phyloP scores from a whole-genome alignment of 2,329 filamentous ascomycete genomes.

The Diaporthe destruens region DNA sequence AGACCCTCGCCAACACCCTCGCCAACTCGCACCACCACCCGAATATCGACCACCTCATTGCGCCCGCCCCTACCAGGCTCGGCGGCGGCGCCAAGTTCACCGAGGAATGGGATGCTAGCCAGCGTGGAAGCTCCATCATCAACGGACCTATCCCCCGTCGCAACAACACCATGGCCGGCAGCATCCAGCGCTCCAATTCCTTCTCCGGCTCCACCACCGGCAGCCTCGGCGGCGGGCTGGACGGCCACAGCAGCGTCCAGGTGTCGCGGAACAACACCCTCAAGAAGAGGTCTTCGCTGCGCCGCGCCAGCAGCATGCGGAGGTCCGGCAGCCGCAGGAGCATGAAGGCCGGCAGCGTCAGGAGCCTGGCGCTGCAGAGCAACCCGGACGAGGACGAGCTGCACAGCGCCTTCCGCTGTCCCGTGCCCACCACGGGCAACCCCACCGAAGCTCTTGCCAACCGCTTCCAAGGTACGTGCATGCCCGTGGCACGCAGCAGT shows the following conservation, averaged over 20 bases:
- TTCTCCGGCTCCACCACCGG: conserved; percentile 66
- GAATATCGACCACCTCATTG: conserved; percentile 40
- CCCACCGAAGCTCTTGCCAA: conserved; percentile 90
- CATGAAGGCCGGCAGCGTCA: conserved; percentile 87
- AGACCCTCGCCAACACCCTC: conserved; percentile 43
- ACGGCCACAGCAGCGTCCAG: conserved; percentile 51
- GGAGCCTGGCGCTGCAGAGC: conserved; percentile 81
- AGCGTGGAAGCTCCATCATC: conserved; percentile 74
- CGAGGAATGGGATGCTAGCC: conserved; percentile 79
- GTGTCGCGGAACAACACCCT: conserved; percentile 76
- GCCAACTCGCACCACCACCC: conserved; percentile 42
- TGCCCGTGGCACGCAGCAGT: not conserved
- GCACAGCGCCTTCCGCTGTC: conserved; percentile 89
- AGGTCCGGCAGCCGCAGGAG: conserved; percentile 85
- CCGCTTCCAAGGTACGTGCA: conserved; percentile 83
- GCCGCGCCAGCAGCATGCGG: conserved; percentile 79
- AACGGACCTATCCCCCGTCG: conserved; percentile 56
- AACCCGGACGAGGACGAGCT: conserved; percentile 75
- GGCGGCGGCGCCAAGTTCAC: conserved; percentile 69
- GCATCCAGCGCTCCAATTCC: conserved; percentile 73
- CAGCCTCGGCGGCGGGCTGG: conserved; percentile 51
- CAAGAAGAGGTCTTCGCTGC: conserved; percentile 88
- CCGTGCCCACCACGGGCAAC: conserved; percentile 86
- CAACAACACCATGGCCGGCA: conserved; percentile 41
- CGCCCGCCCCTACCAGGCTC: conserved; percentile 45